Percentiles rank a stretch among this genome's conserved stretches.
Evolutionary conservation across 495 filamentous ascomycete genomes (phyloP).

Genomic region (Lindgomyces ingoldianus): DNA sequence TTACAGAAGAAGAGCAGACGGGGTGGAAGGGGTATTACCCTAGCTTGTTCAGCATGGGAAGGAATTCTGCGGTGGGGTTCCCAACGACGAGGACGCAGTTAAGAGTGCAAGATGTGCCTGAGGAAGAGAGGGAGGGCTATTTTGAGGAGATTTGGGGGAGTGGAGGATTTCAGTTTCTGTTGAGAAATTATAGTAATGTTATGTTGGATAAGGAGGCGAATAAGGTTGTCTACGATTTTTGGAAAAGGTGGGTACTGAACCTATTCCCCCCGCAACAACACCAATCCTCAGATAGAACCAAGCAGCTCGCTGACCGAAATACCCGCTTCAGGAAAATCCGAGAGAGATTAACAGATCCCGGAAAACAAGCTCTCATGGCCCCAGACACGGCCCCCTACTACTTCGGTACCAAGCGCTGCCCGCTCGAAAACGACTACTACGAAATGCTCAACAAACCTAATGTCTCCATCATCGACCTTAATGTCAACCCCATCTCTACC

Average conservation of each 20-base stretch:
- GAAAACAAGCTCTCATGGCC: conserved; percentile 25
- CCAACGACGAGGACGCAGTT: not conserved
- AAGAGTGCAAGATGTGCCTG: conserved; percentile 14
- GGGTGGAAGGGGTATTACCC: conserved; percentile 14
- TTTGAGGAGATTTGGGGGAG: conserved; percentile 16
- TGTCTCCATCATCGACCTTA: conserved; percentile 30
- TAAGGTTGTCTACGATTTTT: conserved; percentile 30
- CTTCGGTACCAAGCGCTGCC: conserved; percentile 31
- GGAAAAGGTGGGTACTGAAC: too few species aligned
- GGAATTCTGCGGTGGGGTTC: conserved; percentile 12
- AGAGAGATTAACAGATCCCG: conserved; percentile 23
- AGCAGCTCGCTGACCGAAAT: too few species aligned
- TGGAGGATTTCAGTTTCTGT: conserved; percentile 29
- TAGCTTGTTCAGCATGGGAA: conserved; percentile 8
- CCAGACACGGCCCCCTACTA: conserved; percentile 25
- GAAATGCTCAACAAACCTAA: conserved; percentile 21
- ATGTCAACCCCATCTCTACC: conserved; percentile 3
- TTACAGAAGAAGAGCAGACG: conserved; percentile 17
- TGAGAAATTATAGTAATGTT: conserved; percentile 18
- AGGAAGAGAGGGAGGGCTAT: conserved; percentile 18
- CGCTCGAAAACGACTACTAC: conserved; percentile 36
- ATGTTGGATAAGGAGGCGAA: conserved; percentile 30
- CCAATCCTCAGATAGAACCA: too few species aligned
- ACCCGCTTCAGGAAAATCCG: too few species aligned
- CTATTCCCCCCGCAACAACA: too few species aligned